phyloP scores from a whole-genome alignment of 805 yeast genomes.

The Myxozyma neotropica region DNA sequence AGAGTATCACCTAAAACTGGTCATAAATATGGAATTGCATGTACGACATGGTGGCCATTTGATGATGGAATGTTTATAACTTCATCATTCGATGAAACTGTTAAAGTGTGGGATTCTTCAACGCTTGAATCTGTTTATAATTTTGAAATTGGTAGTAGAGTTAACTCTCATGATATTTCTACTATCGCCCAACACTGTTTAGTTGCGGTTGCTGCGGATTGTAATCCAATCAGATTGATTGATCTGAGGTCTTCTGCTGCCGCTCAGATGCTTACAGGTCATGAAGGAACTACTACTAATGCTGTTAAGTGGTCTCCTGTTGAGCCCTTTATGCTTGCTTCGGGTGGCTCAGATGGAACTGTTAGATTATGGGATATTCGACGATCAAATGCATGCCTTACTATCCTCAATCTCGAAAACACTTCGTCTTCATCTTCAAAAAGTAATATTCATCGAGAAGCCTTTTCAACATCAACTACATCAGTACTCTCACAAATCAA shows the following conservation, averaged over 20 bases:
- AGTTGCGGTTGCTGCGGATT: conserved; percentile 72
- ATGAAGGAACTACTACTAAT: conserved; percentile 44
- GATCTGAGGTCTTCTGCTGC: conserved; percentile 31
- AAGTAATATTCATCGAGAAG: conserved; percentile 24
- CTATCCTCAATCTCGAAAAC: conserved; percentile 59
- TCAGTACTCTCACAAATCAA: conserved; percentile 41
- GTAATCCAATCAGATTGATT: conserved; percentile 61
- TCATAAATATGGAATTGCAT: conserved; percentile 74
- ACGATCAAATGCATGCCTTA: conserved; percentile 62
- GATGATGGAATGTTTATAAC: conserved; percentile 86
- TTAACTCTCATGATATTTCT: conserved; percentile 69
- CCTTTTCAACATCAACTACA: conserved; percentile 22
- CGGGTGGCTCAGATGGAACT: conserved; percentile 82
- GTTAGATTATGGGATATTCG: conserved; percentile 86
- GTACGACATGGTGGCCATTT: conserved; percentile 82
- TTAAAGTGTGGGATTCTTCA: conserved; percentile 81
- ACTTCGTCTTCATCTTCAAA: conserved; percentile 22
- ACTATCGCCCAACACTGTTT: conserved; percentile 49
- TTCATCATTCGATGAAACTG: conserved; percentile 74
- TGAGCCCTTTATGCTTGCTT: conserved; percentile 61
- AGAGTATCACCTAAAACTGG: conserved; percentile 37
- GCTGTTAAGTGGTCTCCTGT: conserved; percentile 77
- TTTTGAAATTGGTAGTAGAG: conserved; percentile 62
- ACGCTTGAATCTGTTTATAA: conserved; percentile 65
- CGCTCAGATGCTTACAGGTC: conserved; percentile 30